Evolutionary conservation across 1,284 basidiomycete species (phyloP), one percentile per base, ranked within the genome.

Genomic region (Heterobasidion parviporum): DNA sequence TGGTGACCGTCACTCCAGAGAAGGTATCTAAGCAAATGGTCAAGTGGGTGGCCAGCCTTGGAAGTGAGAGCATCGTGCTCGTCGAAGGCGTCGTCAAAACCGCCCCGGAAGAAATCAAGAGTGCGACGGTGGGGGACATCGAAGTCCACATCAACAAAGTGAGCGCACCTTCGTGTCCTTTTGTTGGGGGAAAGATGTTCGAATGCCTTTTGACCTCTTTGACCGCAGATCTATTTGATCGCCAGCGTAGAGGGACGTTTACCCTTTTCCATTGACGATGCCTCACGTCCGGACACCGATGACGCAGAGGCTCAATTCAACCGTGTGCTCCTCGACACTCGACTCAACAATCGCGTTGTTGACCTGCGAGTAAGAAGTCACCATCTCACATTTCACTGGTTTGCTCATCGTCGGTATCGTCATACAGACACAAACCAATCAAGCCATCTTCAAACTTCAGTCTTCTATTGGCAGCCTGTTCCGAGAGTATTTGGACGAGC

Each of bases 1-100:
- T 98, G 15, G 75, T 98, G 51, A 76, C 80, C 45, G 83, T 90
- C 50, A 77, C 89, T 41, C 83, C 87, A 20, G 89, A 87, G 57
- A 88, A 87, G 65, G 81, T 99, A 15, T 98, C 94, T 61, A 97
- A 95, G 72, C 94, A 97, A 71, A 99, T 99, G 97, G 83, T 94
- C 55, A 98, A 96, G 73, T 99, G 91, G 88, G 84, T 89, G 15
- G 85, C 85, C 18, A 69, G 82, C 44, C 76, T 99, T 52, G 77
- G 87, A 41, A 79, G 85, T 61, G 97, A 99, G 75, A 92, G 90
- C 57, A 94, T 99, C 63, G 90, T 99, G 8, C 82, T 94, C 36
- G 89, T 98, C 8, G 88, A 97, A 72, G 88, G 87, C 46, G 71
- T 80, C 56, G 89, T 96, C 46, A 85, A 87, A 68, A 88, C 88